Evolutionary conservation across 2,329 filamentous ascomycete genomes (phyloP).

Genomic region (Fusarium robinianum): DNA sequence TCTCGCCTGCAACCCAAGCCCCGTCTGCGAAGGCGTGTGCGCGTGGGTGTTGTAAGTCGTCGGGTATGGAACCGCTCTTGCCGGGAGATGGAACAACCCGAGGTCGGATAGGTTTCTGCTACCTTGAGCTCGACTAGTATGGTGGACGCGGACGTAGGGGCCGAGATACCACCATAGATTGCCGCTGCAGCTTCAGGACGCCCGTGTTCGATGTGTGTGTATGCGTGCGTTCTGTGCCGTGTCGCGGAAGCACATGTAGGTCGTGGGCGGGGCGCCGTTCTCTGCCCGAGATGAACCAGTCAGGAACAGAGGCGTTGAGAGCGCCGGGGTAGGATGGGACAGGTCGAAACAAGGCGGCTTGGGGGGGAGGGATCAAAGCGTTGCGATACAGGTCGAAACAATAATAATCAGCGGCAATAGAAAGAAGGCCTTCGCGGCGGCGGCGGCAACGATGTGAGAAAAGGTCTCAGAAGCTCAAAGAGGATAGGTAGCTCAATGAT

Average conservation of each 20-base stretch:
- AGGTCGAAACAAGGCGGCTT: constrained; percentile 3
- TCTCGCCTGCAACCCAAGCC: too few relatives aligned
- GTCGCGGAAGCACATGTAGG: constrained; percentile 25
- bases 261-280: constrained; percentile 12
- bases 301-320: constrained; percentile 11
- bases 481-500: background rate
- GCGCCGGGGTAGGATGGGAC: constrained; percentile 8
- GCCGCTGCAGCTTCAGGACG: constrained; percentile 16
- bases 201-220: constrained; percentile 27
- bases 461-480: too few relatives aligned
- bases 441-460: too few relatives aligned
- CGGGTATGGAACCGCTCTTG: too few relatives aligned
- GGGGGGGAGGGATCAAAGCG: background rate
- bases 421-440: too few relatives aligned
- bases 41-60: too few relatives aligned
- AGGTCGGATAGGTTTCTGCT: constrained; percentile 16
- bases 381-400: too few relatives aligned
- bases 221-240: constrained; percentile 24
- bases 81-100: background rate
- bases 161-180: constrained; percentile 12
- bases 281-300: constrained; percentile 16
- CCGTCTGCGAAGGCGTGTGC: too few relatives aligned
- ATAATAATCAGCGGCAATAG: too few relatives aligned
- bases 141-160: too few relatives aligned
- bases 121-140: too few relatives aligned